Conservation (phyloP, 805 yeast species). For the Candida golubevii region DNA sequence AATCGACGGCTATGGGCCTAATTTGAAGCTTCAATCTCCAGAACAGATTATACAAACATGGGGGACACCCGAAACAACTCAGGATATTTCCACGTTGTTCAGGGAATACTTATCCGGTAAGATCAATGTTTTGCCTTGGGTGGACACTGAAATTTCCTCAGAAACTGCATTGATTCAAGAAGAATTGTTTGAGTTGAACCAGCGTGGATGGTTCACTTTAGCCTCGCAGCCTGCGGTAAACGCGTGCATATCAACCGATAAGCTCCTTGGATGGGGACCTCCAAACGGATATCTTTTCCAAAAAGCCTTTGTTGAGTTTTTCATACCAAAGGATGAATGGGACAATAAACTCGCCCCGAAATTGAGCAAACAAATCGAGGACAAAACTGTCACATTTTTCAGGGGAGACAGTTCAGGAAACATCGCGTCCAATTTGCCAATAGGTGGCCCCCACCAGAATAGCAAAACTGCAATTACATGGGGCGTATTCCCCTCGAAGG, state of each 20-base stretch:
- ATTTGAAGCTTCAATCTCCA: conserved; percentile 64
- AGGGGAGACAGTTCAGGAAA: conserved; percentile 58
- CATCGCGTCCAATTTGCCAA: conserved; percentile 57
- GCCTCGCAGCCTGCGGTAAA: conserved; percentile 96
- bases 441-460: conserved; percentile 26
- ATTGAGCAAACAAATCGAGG: conserved; percentile 34
- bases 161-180: conserved; percentile 94
- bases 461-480: conserved; percentile 86
- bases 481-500: conserved; percentile 94
- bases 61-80: conserved; percentile 65
- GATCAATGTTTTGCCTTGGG: conserved; percentile 84
- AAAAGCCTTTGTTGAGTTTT: conserved; percentile 83
- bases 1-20: conserved; percentile 95
- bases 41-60: conserved; percentile 66
- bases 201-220: conserved; percentile 73
- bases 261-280: conserved; percentile 98
- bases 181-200: conserved; percentile 75
- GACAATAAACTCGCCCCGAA: conserved; percentile 46
- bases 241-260: conserved; percentile 73
- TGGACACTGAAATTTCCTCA: conserved; percentile 76
- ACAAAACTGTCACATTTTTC: conserved; percentile 65
- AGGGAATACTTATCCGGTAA: conserved; percentile 69
- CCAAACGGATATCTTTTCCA: conserved; percentile 83
- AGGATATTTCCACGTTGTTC: conserved; percentile 65
- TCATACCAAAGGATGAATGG: conserved; percentile 75